Evolutionary conservation across 1,139 yeast genomes (phyloP), one percentile per base, ranked within the genome.

Genomic region (Hanseniaspora uvarum): DNA sequence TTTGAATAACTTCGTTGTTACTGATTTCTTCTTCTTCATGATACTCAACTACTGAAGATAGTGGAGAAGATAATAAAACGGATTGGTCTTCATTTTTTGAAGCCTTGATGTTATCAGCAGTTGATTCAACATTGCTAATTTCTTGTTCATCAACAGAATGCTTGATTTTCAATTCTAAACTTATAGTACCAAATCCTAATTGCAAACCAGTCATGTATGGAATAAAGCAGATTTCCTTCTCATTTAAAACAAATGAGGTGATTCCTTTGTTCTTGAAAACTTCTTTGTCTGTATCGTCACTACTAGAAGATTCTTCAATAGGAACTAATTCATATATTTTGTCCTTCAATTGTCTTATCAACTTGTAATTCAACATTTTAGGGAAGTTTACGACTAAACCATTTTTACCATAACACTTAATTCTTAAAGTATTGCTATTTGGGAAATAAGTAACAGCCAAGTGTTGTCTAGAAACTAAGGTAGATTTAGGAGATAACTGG

Each of bases 191-290:
- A 40, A 44, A 44, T 2, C 40, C 39, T 18, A 45, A 40, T 46
- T 46, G 52, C 36, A 41, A 46, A 28, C 78, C 78, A 56, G 72
- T 66, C 53, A 79, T 70, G 56, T 73, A 71, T 2, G 87, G 88
- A 63, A 83, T 68, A 1, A 71, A 68, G 18, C 81, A 72, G 5
- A 75, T 70, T 65, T 83, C 89, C 56, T 72, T 73, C 54, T 75
- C 71, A 56, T 75, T 68, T 53, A 83, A 72, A 41, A 75, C 73
- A 58, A 83, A 77, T 57, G 82, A 83, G 3, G 86, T 79, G 60
- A 63, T 48, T 3, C 55, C 53, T 2, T 55, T 55, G 10, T 58
- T 55, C 14, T 58, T 60, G 7, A 60, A 57, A 11, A 63, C 46
- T n/a, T 59, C 59, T 21, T 62, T 61, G 11, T 58, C 59, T 11